Conservation (phyloP, 768 basidiomycete genomes). For the Russula sp. region DNA sequence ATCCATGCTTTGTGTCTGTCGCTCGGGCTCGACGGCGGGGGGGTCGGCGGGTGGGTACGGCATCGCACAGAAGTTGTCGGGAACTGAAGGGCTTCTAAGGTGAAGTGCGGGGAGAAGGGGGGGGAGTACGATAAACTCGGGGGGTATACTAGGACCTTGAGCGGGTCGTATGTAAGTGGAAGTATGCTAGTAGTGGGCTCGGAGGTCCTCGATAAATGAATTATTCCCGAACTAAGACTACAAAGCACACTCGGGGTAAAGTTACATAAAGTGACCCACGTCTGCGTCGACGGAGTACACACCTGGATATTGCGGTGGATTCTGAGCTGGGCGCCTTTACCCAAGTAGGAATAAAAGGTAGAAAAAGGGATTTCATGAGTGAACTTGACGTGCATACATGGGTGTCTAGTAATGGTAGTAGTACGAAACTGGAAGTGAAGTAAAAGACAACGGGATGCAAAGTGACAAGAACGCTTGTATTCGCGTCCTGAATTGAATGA, state of each 20-base stretch:
- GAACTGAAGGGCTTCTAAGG: background rate
- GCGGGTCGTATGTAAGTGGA: background rate
- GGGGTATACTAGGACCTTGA: background rate
- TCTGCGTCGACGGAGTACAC: background rate
- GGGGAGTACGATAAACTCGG: background rate
- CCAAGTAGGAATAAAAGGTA: background rate
- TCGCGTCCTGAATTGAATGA: background rate
- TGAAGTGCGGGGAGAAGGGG: background rate
- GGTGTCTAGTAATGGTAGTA: slow-evolving; percentile 7
- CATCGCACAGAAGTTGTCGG: background rate
- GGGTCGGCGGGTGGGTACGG: background rate
- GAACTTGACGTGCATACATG: slow-evolving; percentile 1
- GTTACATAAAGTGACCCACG: background rate
- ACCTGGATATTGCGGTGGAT: background rate
- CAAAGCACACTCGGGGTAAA: background rate
- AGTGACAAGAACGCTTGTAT: background rate
- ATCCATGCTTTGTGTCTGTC: background rate
- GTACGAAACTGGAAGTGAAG: background rate
- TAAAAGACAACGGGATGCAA: background rate
- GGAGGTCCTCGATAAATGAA: background rate
- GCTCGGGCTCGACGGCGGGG: background rate
- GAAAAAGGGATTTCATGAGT: background rate
- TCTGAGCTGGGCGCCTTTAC: background rate
- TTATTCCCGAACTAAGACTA: background rate
- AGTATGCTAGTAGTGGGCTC: background rate